Base-by-base conservation (phyloP, 768 basidiomycete genomes). In the Panaeolus papilionaceus region DNA sequence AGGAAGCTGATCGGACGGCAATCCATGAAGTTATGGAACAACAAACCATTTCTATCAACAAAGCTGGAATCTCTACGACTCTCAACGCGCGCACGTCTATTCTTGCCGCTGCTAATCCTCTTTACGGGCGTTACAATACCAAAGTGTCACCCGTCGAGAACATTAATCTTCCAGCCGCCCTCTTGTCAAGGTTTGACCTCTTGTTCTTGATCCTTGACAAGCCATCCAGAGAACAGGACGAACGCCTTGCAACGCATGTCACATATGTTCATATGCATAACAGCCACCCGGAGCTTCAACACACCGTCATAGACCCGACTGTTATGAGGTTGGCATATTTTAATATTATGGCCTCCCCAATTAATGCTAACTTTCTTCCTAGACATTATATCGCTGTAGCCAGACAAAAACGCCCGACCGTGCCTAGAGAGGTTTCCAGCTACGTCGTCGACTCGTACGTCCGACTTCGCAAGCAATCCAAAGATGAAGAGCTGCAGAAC, bases 11-110 rank as follows among this genome's bases (percentile, higher is more conserved):
- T 78, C 86, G 98, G 71, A 99, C 98, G 2, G 95, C 98, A 14
- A 99, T 99, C 69, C 98, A 99, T 81, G 98, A 99, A 85, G 98
- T 99, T 68, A 99, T 99, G 98, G 97, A 99, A 80, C 98, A 99
- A 78, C 98, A 99, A 81, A 99, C 98, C 0, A 98, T 99, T 66
- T 99, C 97, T 2, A 99, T 99, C 70, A 98, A 98, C 49, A 99
- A 99, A 79, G 98, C 98, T 4, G 98, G 98, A 26, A 99, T 99
- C 75, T 96, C 97, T 9, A 99, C 98, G 8, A 99, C 98, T 1
- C 85, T 99, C 61, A 99, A 99, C 74, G 98, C 98, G 28, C 91
- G 98, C 63, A 97, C 97, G 1, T 99, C 98, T 8, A 94, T 99
- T 75, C 88, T 99, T 14, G 98, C 98, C 3, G 98, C 98, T 11